A percentile compares a stretch with the other conserved stretches of the same genome.
Evolutionary conservation across 257 asterid genomes (phyloP).

Genomic region (Scutellaria minor): DNA sequence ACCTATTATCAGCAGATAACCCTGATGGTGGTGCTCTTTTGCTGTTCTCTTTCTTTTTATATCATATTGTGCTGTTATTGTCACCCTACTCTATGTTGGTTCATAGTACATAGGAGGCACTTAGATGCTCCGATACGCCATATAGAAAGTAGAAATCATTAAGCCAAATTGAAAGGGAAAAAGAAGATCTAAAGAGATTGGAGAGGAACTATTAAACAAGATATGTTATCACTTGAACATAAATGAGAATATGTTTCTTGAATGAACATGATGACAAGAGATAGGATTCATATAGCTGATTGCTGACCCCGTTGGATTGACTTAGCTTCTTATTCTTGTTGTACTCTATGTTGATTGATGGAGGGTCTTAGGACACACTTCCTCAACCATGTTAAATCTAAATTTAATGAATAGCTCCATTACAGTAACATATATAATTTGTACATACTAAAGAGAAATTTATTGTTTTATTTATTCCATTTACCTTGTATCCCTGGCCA

Average conservation of each 20-base stretch:
- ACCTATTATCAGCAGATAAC: neutral
- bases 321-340: neutral
- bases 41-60: neutral
- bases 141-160: too few species aligned
- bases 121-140: too few species aligned
- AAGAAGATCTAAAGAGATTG: too few species aligned
- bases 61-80: neutral
- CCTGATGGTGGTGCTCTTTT: constrained; percentile 3
- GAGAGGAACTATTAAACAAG: too few species aligned
- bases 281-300: too few species aligned
- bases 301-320: too few species aligned
- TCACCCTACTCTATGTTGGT: too few species aligned
- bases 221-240: too few species aligned
- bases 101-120: too few species aligned
- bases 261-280: too few species aligned
- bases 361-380: neutral
- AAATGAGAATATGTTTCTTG: too few species aligned
- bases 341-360: constrained; percentile 11
- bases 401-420: neutral
- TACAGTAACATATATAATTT: neutral
- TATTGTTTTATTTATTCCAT: neutral
- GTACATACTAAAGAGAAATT: neutral
- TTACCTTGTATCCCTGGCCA: neutral
- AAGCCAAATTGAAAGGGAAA: too few species aligned
- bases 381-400: neutral